Percentiles rank a stretch among this genome's conserved stretches.
Conservation (phyloP, 768 basidiomycete genomes). For the Coprinellus aureogranulatus region DNA sequence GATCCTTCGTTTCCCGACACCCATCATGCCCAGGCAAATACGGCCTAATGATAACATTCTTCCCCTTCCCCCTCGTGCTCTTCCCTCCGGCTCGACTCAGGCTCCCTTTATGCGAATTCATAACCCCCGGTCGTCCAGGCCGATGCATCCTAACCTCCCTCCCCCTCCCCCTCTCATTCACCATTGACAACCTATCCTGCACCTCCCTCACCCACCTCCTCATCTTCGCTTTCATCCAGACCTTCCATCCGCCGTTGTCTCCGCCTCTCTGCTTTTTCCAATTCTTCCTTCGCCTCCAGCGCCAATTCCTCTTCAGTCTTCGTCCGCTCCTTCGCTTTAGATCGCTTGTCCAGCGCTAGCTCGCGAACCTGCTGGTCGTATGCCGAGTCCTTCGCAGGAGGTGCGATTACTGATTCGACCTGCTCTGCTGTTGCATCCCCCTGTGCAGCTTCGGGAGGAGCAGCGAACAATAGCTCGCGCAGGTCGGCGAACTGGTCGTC, state of each 20-base stretch:
- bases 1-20: conserved; percentile 47
- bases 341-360: conserved; percentile 88
- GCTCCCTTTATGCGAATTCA: too few relatives aligned
- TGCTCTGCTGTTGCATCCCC: conserved; percentile 13
- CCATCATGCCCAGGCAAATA: conserved; percentile 67
- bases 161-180: conserved; percentile 28
- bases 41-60: conserved; percentile 52
- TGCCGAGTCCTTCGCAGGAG: conserved; percentile 51
- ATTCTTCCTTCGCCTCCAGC: conserved; percentile 76
- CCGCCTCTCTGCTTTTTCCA: conserved; percentile 82
- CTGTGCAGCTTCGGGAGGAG: conserved; percentile 27
- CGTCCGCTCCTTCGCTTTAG: conserved; percentile 91
- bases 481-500: conserved; percentile 86
- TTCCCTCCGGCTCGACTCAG: conserved; percentile 14
- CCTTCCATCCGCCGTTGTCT: conserved; percentile 85
- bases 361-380: conserved; percentile 93
- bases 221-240: conserved; percentile 63
- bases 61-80: too few relatives aligned
- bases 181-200: conserved; percentile 29
- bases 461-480: conserved; percentile 66
- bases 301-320: conserved; percentile 97
- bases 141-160: neutral
- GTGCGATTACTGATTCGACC: conserved; percentile 17
- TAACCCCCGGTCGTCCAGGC: neutral
- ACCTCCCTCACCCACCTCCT: conserved; percentile 61